These are phyloP conservation scores for Blumeria hordei DNA, from an alignment of 2,329 filamentous ascomycete genomes.

Conservation along the genomic window DNA sequence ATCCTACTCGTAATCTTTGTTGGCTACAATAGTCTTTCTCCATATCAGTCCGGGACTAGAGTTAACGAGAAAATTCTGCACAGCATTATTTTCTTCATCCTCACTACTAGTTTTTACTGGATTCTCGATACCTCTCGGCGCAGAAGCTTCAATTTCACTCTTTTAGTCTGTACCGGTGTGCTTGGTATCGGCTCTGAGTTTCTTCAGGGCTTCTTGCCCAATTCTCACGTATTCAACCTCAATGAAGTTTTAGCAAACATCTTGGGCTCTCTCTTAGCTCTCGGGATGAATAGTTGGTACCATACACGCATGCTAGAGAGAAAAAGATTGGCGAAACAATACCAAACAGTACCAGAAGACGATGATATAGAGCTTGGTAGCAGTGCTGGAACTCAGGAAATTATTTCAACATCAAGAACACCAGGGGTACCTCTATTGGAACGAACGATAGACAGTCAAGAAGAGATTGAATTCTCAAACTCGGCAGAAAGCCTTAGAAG, in stretches of 20 bases:
- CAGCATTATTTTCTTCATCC: slow-evolving; percentile 65
- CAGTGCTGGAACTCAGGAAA: slow-evolving; percentile 20
- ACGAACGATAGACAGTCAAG: not conserved
- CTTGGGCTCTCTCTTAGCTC: slow-evolving; percentile 44
- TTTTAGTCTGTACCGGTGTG: slow-evolving; percentile 50
- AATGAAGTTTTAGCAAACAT: slow-evolving; percentile 79
- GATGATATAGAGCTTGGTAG: slow-evolving; percentile 50
- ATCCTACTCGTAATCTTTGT: slow-evolving; percentile 46
- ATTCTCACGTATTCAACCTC: slow-evolving; percentile 46
- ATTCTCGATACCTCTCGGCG: slow-evolving; percentile 77
- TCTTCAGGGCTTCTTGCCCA: slow-evolving; percentile 50
- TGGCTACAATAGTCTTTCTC: slow-evolving; percentile 58
- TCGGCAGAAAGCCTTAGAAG: slow-evolving; percentile 11
- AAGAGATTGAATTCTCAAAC: slow-evolving; percentile 2
- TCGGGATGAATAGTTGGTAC: slow-evolving; percentile 69
- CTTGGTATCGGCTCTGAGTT: slow-evolving; percentile 55
- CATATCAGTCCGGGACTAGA: slow-evolving; percentile 26
- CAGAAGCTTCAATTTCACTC: slow-evolving; percentile 60
- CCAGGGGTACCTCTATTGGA: not conserved
- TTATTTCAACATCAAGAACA: not conserved
- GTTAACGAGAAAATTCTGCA: slow-evolving; percentile 86
- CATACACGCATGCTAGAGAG: slow-evolving; percentile 89
- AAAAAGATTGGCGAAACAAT: slow-evolving; percentile 48
- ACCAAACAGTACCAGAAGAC: slow-evolving; percentile 41
- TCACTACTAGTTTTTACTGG: slow-evolving; percentile 88